Conservation (phyloP, 768 basidiomycete genomes). For the Boletus bicolor region DNA sequence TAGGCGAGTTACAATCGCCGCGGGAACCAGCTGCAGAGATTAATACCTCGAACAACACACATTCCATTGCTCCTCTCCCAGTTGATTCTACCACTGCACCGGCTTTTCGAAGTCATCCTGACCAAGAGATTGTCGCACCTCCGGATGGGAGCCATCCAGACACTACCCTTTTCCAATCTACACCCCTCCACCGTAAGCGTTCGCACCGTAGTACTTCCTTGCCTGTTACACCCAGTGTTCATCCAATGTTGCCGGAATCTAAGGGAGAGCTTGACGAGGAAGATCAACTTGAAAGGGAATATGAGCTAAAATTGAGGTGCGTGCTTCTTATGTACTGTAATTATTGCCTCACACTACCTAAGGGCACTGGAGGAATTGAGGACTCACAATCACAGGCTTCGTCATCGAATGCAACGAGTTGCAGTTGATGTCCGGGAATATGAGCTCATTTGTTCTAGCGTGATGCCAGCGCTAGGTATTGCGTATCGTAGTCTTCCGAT, state of each 20-base stretch:
- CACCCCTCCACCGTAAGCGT: conserved; percentile 1
- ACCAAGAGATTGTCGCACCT: conserved; percentile 3
- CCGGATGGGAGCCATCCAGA: not conserved
- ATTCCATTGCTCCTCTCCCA: conserved; percentile 3
- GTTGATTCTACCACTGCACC: not conserved
- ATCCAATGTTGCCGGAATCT: conserved; percentile 33
- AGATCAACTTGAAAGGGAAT: conserved; percentile 46
- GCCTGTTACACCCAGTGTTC: conserved; percentile 21
- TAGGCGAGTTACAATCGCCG: conserved; percentile 21
- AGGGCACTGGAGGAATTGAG: conserved; percentile 61
- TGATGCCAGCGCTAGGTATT: conserved; percentile 47
- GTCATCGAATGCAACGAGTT: conserved; percentile 66
- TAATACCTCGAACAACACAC: conserved; percentile 3
- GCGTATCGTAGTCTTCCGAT: conserved; percentile 50
- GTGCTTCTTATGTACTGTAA: conserved; percentile 1
- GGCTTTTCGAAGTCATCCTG: not conserved
- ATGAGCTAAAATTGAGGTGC: conserved; percentile 40
- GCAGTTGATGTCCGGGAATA: conserved; percentile 63
- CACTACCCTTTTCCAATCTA: not conserved
- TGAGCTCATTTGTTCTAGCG: conserved; percentile 53
- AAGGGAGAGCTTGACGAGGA: conserved; percentile 46
- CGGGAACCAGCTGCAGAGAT: conserved; percentile 14
- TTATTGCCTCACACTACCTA: conserved; percentile 1
- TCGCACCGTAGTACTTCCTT: conserved; percentile 37
- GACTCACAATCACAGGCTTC: conserved; percentile 62